Conservation (phyloP, 345 rosid genomes). For the Dovyalis caffra region DNA sequence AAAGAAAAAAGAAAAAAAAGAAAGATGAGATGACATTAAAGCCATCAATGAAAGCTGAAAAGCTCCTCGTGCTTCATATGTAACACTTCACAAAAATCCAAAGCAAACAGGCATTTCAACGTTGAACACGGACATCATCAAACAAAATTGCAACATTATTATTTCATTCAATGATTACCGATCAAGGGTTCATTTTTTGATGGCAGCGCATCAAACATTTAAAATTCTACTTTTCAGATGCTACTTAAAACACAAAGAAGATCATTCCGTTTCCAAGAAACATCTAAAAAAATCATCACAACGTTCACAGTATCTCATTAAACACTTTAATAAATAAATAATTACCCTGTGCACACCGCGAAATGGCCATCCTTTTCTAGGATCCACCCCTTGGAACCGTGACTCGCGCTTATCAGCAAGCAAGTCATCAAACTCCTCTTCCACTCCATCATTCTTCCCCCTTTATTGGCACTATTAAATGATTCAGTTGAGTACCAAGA, state of each 20-base stretch:
- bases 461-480: constrained; percentile 22
- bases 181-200: too few species aligned
- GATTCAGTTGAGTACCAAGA: constrained; percentile 37
- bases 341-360: constrained; percentile 95
- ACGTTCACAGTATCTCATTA: neutral
- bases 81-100: neutral
- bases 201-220: too few species aligned
- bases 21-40: neutral
- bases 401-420: constrained; percentile 48
- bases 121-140: too few species aligned
- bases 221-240: too few species aligned
- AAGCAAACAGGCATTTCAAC: neutral
- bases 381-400: constrained; percentile 83
- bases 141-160: too few species aligned
- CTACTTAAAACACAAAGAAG: too few species aligned
- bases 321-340: neutral
- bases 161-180: too few species aligned
- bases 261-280: too few species aligned
- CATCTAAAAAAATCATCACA: too few species aligned
- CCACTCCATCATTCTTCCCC: constrained; percentile 22
- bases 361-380: constrained; percentile 80
- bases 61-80: neutral
- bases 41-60: neutral
- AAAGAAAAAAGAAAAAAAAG: too few species aligned
- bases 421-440: constrained; percentile 42